Evolutionary conservation across 1,284 basidiomycete genomes (phyloP), one percentile per base, ranked within the genome.

Genomic region (Neonothopanus nambi): DNA sequence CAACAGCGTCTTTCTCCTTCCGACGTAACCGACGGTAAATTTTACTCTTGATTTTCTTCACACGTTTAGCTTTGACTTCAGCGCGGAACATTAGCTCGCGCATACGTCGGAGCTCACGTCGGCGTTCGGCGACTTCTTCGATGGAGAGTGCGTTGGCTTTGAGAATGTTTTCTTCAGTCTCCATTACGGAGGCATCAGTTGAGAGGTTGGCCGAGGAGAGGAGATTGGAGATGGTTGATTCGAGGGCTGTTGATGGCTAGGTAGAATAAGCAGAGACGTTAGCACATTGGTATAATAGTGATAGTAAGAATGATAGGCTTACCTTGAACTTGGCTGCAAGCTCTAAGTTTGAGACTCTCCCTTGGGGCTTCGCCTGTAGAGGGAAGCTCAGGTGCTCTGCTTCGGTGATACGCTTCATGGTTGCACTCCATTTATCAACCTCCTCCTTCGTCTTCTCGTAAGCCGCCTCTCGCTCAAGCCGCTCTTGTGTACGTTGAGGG

Each of bases 21-120:
- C 93, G 81, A 63, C 87, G 86, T 45, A 98, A 80, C 62, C 91
- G 89, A 36, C 95, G 80, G 67, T 93, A 98, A 3, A 93, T 85
- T 71, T 96, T 98, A 70, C 87, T 91, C 78, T 99, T 98, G 74
- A 99, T 98, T 74, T 97, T 98, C 37, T 89, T 85, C 8, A 97
- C 80, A 11, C 95, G 85, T 65, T 91, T 93, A 9, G 94, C 93
- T 68, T 96, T 96, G 36, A 85, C 77, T 64, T 99, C 95, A 0
- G 93, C 93, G 3, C 95, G 85, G 75, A 97, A 98, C 79, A 95
- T 91, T 45, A 98, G 79, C 63, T 98, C 95, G 28, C 96, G 85
- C 82, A 94, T 93, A 63, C 86, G 82, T 15, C 91, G 82, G 13
- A 98, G 80, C 65, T 95, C 91, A 1, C 80, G 82, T 1, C 93